Conservation (phyloP, 352 stramenopile genomes). For the Aphanomyces invadans region DNA sequence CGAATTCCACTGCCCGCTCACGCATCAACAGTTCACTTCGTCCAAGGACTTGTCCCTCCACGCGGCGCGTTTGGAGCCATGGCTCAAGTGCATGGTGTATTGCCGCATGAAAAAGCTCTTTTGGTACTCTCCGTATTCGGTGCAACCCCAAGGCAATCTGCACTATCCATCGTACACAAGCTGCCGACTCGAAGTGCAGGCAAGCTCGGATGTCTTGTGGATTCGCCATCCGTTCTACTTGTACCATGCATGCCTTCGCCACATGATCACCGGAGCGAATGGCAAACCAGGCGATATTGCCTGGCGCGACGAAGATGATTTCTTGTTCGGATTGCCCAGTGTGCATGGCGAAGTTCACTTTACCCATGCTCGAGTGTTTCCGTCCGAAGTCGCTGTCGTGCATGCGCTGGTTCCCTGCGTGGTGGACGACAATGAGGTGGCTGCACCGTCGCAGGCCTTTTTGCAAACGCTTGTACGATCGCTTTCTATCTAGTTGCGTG, state of each 20-base stretch:
- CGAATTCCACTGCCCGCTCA: constrained; percentile 15
- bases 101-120: constrained; percentile 21
- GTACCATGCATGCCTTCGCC: neutral
- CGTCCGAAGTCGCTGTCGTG: constrained; percentile 5
- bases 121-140: constrained; percentile 17
- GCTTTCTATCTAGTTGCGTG: neutral
- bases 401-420: neutral
- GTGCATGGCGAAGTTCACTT: constrained; percentile 13
- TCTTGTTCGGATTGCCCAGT: constrained; percentile 2
- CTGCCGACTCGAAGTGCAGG: constrained; percentile 18
- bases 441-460: neutral
- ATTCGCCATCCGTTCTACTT: constrained; percentile 11
- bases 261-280: neutral
- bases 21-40: neutral
- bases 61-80: constrained; percentile 6
- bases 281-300: too few species aligned
- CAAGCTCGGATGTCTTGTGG: neutral
- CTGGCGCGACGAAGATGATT: neutral
- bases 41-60: constrained; percentile 6
- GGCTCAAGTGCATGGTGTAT: constrained; percentile 20
- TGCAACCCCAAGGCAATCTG: constrained; percentile 11
- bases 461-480: neutral
- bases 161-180: constrained; percentile 15
- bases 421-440: neutral
- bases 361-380: constrained; percentile 14